Evolutionary conservation across 176 grass and related monocot genomes (phyloP).

Genomic region (Carex scoparia): DNA sequence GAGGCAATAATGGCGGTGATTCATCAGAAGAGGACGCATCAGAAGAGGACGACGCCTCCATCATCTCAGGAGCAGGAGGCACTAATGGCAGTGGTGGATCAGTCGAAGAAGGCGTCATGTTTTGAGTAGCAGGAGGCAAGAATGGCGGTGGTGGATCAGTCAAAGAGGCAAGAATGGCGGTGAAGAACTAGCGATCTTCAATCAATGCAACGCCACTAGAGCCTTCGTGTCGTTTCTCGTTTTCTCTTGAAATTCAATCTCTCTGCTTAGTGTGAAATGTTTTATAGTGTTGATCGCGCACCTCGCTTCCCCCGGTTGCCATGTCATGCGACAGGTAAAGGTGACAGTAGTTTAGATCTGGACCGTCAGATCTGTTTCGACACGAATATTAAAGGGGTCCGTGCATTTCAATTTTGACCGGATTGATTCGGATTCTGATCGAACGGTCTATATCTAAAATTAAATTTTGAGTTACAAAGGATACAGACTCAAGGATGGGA

Average conservation of each 20-base stretch:
- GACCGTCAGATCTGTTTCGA: no score
- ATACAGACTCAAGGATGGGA: neutral
- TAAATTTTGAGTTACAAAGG: no score
- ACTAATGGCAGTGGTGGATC: neutral
- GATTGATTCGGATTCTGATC: no score
- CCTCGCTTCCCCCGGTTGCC: neutral
- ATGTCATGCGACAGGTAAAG: neutral
- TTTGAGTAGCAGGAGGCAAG: neutral
- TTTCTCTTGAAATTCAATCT: neutral
- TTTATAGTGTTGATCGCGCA: neutral
- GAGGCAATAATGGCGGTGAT: neutral
- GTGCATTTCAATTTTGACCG: no score
- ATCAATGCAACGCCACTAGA: neutral
- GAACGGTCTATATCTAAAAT: no score
- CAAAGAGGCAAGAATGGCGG: neutral
- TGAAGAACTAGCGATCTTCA: neutral
- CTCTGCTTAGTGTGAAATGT: neutral
- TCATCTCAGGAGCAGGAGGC: neutral
- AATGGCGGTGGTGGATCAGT: neutral
- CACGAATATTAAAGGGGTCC: no score
- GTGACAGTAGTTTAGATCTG: neutral
- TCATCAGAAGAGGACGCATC: neutral
- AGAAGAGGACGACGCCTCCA: neutral
- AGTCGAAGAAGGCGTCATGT: neutral
- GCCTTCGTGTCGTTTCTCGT: neutral